Evolutionary conservation across 371 early-diverging fungal genomes (phyloP), one percentile per base, ranked within the genome.

Genomic region (Rhizomucor pusillus): DNA sequence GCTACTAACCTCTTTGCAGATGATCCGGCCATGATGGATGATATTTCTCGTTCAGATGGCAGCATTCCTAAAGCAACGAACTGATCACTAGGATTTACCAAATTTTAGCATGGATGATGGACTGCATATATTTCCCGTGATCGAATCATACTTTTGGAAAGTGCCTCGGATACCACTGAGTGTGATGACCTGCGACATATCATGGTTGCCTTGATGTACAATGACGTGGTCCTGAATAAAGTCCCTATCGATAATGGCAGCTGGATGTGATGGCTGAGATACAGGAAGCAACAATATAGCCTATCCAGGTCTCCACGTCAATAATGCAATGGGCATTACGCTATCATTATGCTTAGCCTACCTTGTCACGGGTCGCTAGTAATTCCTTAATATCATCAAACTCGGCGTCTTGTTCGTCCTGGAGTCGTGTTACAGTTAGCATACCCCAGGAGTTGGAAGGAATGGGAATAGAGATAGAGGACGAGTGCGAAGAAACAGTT

Each of bases 371-470:
- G 1, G 39, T 58, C 10, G 65, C 29, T 14, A 78, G 51, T 0
- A 73, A 34, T 1, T 67, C 54, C 14, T 70, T 57, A 23, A 78
- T 60, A 52, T 74, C 75, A 16, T 72, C 73, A n/a, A 71, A 57
- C 53, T 70, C 70, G 43, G 51, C 60, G 23, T 69, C 68, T 39
- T 61, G 46, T 24, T 47, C 43, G 39, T 66, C 65, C 41, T 66
- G 66, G 16, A 78, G 54, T n/a, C 58, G 65, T 9, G 66, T 58
- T 22, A 72, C 51, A 20, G 62, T 56, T 19, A 73, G 54, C 78
- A 78, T 78, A 19, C 75, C 78, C 75, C 75, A 78, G 18, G 75
- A 71, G 35, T 70, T 74, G n/a, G 67, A 49, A 16, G 78, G 78
- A 23, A 78, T 61, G n/a, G 78, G 78, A 48, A 78, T 78, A 45